Evolutionary conservation across 2,329 filamentous ascomycete genomes (phyloP).

Genomic region (Fusarium miscanthi): DNA sequence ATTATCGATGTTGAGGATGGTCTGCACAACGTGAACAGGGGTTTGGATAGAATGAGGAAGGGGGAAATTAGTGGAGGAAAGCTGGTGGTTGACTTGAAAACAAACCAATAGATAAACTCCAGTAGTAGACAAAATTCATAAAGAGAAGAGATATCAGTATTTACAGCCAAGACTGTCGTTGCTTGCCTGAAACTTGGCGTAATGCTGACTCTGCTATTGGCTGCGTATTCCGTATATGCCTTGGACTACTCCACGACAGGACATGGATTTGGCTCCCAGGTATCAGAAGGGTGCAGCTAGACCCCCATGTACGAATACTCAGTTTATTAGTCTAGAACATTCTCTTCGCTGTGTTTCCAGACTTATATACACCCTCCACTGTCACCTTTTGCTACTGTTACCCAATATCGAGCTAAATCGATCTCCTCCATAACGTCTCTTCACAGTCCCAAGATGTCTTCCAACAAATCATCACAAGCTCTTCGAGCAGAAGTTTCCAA

Average conservation of each 20-base stretch:
- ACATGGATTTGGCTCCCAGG: neutral
- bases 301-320: rapidly evolving
- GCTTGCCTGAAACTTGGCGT: neutral
- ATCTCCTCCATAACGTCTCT: neutral
- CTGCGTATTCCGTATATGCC: slow-evolving; percentile 8
- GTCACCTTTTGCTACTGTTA: rapidly evolving
- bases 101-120: neutral
- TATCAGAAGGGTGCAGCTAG: neutral
- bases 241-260: neutral
- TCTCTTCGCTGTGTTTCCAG: rapidly evolving
- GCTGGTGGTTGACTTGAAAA: slow-evolving; percentile 65
- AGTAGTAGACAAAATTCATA: neutral
- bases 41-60: slow-evolving; percentile 72
- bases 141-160: neutral
- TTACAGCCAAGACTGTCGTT: no score
- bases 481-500: slow-evolving; percentile 31
- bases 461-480: slow-evolving; percentile 5
- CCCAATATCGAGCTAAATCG: rapidly evolving
- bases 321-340: neutral
- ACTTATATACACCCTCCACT: rapidly evolving
- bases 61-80: slow-evolving; percentile 76
- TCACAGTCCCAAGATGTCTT: neutral
- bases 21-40: slow-evolving; percentile 73
- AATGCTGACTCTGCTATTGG: neutral
- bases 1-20: slow-evolving; percentile 74